Base-by-base conservation (phyloP, 1,284 basidiomycete species). In the Albatrellus sp. region DNA sequence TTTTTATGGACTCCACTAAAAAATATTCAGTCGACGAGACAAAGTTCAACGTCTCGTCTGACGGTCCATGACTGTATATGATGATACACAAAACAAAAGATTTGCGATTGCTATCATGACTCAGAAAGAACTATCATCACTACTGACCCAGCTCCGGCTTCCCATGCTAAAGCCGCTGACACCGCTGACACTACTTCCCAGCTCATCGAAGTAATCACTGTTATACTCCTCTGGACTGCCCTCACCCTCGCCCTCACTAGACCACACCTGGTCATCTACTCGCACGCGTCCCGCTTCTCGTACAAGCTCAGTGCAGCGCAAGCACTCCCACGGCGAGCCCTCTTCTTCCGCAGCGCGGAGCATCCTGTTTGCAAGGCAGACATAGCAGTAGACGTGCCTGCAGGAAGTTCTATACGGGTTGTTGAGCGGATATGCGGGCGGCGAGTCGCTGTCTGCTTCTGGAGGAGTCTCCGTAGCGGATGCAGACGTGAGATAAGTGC, bases 361-460 rank as follows among this genome's bases (percentile, higher is more conserved):
- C 66, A 94, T 76, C 46, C 80, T 77, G 54, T 87, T 84, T 10
- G 86, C 75, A 29, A 93, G 69, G 60, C 90, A 94, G 54, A 83
- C 79, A 60, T 93, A 94, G 61, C 90, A 93, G 63, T 90, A 94
- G 9, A 74, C 60, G 59, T 92, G 87, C 11, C 77, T 80, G 51
- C 87, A 90, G 12, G 82, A 80, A 8, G 83, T 74, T 46, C 77
- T 60, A 55, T 89, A 90, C 0, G 86, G 77, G 29, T 73, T 84
- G 53, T 79, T 67, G 47, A 88, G 71, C 2, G 82, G 78, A 56
- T 77, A 70, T 14, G 66, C 53, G 0, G 81, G 77, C 17, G 73
- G 63, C 43, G 70, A 70, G 19, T 60, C 54, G 28, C 51, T 54
- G 10, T 48, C 48, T 3, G 48, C 40, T 14, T 30, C 19, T 5